Evolutionary conservation across 495 filamentous ascomycete genomes (phyloP).

Genomic region (Xeromyces bisporus): DNA sequence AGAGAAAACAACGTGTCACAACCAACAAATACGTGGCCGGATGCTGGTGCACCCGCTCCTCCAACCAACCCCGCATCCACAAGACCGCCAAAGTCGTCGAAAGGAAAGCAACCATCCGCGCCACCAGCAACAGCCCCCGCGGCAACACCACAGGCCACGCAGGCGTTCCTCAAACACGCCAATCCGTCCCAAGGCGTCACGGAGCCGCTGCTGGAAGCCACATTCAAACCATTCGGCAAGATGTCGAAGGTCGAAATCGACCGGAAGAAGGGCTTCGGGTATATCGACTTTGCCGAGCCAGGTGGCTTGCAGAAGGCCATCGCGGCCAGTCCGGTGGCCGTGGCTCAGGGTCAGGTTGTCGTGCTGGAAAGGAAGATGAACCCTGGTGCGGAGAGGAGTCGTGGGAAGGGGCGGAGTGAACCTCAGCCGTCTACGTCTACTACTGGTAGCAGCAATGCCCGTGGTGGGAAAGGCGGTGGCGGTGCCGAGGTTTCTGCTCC

Average conservation of each 20-base stretch:
- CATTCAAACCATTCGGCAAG: conserved; percentile 51
- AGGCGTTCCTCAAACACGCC: conserved; percentile 87
- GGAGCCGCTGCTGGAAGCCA: conserved; percentile 53
- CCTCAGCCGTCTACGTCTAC: background rate
- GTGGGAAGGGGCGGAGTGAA: conserved; percentile 22
- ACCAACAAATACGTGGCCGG: conserved; percentile 8
- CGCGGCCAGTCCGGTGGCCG: conserved; percentile 56
- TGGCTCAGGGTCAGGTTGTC: conserved; percentile 73
- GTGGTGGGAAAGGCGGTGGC: background rate
- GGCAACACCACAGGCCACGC: conserved; percentile 39
- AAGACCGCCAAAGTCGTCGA: conserved; percentile 14
- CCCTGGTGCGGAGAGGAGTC: conserved; percentile 19
- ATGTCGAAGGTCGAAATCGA: conserved; percentile 74
- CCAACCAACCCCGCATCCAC: conserved; percentile 14
- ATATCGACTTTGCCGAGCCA: conserved; percentile 64
- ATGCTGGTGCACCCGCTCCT: conserved; percentile 12
- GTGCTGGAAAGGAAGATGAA: conserved; percentile 63
- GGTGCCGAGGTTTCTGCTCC: background rate
- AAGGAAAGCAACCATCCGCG: background rate
- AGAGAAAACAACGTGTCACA: conserved; percentile 7
- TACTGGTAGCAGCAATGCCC: background rate
- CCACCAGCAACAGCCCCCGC: conserved; percentile 10
- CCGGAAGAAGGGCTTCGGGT: conserved; percentile 82
- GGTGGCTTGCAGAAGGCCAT: conserved; percentile 61
- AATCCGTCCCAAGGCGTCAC: conserved; percentile 85